Base-by-base conservation (phyloP, 129 eudicot species). In the Escallonia rubra region DNA sequence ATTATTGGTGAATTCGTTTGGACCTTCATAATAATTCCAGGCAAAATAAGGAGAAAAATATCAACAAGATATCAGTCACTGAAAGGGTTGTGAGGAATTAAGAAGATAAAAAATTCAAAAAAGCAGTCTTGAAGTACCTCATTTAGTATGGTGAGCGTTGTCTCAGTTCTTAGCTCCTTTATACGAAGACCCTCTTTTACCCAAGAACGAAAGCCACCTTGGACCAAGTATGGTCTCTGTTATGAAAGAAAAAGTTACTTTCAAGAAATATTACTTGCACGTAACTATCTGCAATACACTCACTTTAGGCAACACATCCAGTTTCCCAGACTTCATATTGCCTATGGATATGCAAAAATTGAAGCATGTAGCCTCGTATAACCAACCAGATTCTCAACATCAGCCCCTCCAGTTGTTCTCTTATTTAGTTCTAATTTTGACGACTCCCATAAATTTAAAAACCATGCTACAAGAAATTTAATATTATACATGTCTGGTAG, bases 181-280 rank as follows among this genome's bases (percentile, higher is more conserved):
- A 88, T 52, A 67, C 96, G 92, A 78, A 86, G 81, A n/a, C 98
- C 98, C 45, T 82, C 86, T 73, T 84, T 67, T 59, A 80, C 86
- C 98, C 98, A 93, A 43, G 95, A 80, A 38, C 80, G 82, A 78
- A 86, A 93, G 76, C 98, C 98, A 72, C 98, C 98, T 74, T 83
- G 85, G 71, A 93, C 78, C 53, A 74, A 64, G 77, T 93, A 93
- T 67, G 98, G 88, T 66, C 77, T 78, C 98, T 92, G 80, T 67
- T 75, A 60, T 57, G 39, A 23, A 23, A 23, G 34, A 23, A 23
- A 23, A 23, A 23, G 34, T 23, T 23, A 23, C 34, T 1, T 0
- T 0, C 34, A 23, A 23, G 34, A 23, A 23, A 23, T 23, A 23
- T 23, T 23, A 23, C 34, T 23, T 23, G 34, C 34, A 23, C 34